Conservation (phyloP, 495 filamentous ascomycete species). For the Annulohypoxylon moriforme region DNA sequence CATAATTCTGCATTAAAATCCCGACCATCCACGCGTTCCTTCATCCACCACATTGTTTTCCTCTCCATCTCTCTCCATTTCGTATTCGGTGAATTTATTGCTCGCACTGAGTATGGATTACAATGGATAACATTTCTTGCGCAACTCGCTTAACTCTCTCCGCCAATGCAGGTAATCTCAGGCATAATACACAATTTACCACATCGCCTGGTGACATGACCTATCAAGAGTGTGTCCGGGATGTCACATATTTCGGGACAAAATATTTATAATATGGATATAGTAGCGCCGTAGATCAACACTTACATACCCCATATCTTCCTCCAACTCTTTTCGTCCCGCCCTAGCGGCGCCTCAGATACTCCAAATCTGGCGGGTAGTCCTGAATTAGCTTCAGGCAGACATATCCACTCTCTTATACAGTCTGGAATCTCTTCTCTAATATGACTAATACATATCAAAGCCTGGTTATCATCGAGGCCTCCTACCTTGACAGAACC, state of each 20-base stretch:
- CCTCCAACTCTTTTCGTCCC: slow-evolving; percentile 65
- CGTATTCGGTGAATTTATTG: slow-evolving; percentile 26
- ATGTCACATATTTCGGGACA: background rate
- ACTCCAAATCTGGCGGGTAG: slow-evolving; percentile 66
- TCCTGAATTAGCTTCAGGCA: slow-evolving; percentile 72
- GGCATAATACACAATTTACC: background rate
- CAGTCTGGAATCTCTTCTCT: slow-evolving; percentile 86
- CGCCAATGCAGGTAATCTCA: background rate
- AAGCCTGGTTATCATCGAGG: slow-evolving; percentile 74
- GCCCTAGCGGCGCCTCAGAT: slow-evolving; percentile 65
- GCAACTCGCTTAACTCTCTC: background rate
- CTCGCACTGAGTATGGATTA: slow-evolving; percentile 3
- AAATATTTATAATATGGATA: background rate
- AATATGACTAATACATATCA: slow-evolving; percentile 90
- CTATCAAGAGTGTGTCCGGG: background rate
- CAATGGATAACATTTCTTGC: background rate
- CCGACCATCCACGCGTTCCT: background rate
- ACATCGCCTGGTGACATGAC: background rate
- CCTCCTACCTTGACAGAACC: slow-evolving; percentile 61
- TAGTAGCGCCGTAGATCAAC: background rate
- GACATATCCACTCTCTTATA: slow-evolving; percentile 81
- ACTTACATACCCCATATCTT: slow-evolving; percentile 69
- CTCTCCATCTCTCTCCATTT: background rate
- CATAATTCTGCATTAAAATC: slow-evolving; percentile 10
- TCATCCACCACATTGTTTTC: background rate